Evolutionary conservation across 768 basidiomycete species (phyloP).

Genomic region (Panellus pusillus): DNA sequence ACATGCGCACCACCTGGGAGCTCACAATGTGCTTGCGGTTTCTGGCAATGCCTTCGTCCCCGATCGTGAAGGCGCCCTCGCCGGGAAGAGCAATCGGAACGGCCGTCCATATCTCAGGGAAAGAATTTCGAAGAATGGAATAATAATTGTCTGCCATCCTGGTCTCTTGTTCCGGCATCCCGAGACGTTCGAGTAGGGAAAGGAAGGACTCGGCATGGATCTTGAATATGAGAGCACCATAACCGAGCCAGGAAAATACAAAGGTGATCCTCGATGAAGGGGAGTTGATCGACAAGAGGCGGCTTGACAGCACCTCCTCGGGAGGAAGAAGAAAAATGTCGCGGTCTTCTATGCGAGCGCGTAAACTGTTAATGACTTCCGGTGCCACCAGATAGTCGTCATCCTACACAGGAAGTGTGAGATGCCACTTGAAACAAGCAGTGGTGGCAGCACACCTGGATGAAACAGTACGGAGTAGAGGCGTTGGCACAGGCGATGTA

Average conservation of each 20-base stretch:
- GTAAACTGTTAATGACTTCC: conserved; percentile 54
- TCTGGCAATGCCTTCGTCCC: conserved; percentile 54
- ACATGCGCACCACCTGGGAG: conserved; percentile 10
- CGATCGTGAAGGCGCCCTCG: conserved; percentile 62
- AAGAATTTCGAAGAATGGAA: conserved; percentile 52
- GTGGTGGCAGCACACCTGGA: conserved; percentile 44
- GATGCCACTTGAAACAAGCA: conserved; percentile 5
- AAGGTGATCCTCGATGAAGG: conserved; percentile 45
- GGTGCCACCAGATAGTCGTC: conserved; percentile 67
- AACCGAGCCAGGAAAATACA: conserved; percentile 63
- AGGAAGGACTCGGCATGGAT: conserved; percentile 48
- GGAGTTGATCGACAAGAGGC: conserved; percentile 45
- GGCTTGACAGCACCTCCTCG: conserved; percentile 58
- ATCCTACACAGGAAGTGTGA: conserved; percentile 41
- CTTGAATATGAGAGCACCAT: conserved; percentile 56
- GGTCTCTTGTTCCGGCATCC: conserved; percentile 48
- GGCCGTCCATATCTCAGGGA: conserved; percentile 65
- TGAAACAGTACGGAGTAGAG: conserved; percentile 56
- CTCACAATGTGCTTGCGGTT: conserved; percentile 62
- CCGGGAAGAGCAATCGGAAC: conserved; percentile 61
- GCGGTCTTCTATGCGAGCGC: conserved; percentile 33
- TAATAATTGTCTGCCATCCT: conserved; percentile 76
- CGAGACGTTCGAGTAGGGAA: conserved; percentile 42
- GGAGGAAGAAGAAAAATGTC: conserved; percentile 59
- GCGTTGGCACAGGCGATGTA: conserved; percentile 56